A percentile compares a stretch with the other conserved stretches of the same genome.
Evolutionary conservation across 768 basidiomycete species (phyloP).

Genomic region (Mycena rosella): DNA sequence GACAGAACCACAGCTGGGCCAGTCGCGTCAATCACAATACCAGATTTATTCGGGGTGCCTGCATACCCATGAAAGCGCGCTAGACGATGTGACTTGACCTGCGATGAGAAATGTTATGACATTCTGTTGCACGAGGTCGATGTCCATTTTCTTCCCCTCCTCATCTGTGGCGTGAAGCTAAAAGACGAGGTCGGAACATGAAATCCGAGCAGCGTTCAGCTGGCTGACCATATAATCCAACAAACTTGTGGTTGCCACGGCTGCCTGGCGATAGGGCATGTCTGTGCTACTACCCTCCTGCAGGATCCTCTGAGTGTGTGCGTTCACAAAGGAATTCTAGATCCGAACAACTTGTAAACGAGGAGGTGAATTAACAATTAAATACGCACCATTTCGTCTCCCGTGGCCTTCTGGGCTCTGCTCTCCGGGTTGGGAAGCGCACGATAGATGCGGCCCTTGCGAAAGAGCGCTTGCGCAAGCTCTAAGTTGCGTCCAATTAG

Average conservation of each 20-base stretch:
- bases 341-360: background rate
- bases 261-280: slow-evolving; percentile 15
- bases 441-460: slow-evolving; percentile 30
- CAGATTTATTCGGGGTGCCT: background rate
- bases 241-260: slow-evolving; percentile 19
- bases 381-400: background rate
- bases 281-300: background rate
- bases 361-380: background rate
- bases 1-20: slow-evolving; percentile 31
- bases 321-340: background rate
- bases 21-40: background rate
- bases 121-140: slow-evolving; percentile 26
- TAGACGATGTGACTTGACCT: slow-evolving; percentile 32
- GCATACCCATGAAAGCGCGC: slow-evolving; percentile 27
- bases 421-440: slow-evolving; percentile 32
- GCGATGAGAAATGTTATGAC: slow-evolving; percentile 31
- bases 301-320: slow-evolving; percentile 3
- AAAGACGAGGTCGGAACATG: background rate
- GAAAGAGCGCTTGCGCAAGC: slow-evolving; percentile 24
- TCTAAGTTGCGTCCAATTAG: slow-evolving; percentile 2
- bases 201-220: too few species aligned
- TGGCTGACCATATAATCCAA: slow-evolving; percentile 26
- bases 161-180: slow-evolving; percentile 35
- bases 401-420: background rate
- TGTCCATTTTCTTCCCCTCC: slow-evolving; percentile 31